phyloP scores from a whole-genome alignment of 768 basidiomycete genomes.

The Tricholoma saponaceum region DNA sequence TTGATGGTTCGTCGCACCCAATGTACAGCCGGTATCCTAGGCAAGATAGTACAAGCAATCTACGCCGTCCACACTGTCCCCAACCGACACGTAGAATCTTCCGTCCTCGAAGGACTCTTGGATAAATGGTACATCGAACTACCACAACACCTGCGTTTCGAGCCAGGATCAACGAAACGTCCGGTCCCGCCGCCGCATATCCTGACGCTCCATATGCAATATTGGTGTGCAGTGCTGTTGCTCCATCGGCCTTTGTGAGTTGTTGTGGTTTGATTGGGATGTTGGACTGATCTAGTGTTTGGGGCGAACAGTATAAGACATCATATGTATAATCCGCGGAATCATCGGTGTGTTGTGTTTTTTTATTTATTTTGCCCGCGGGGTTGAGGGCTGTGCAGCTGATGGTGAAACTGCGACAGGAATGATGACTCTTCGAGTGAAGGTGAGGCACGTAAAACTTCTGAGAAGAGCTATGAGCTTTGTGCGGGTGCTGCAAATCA shows the following conservation, averaged over 20 bases:
- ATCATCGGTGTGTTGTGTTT: slow-evolving; percentile 32
- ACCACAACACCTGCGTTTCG: slow-evolving; percentile 63
- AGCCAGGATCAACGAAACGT: slow-evolving; percentile 42
- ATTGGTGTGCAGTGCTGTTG: slow-evolving; percentile 75
- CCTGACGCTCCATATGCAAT: slow-evolving; percentile 79
- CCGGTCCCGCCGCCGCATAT: slow-evolving; percentile 56
- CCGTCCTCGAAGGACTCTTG: slow-evolving; percentile 54
- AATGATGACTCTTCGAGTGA: slow-evolving; percentile 35
- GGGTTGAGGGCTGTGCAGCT: neutral
- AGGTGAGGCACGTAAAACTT: slow-evolving; percentile 45
- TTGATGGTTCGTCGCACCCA: slow-evolving; percentile 8
- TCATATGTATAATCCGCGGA: slow-evolving; percentile 24
- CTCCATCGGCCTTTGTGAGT: slow-evolving; percentile 79
- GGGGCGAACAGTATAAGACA: slow-evolving; percentile 35
- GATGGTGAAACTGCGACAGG: neutral
- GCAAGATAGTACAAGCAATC: slow-evolving; percentile 64
- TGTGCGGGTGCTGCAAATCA: slow-evolving; percentile 78
- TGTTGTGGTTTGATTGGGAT: neutral
- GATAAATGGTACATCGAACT: slow-evolving; percentile 77
- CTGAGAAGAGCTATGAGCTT: slow-evolving; percentile 66
- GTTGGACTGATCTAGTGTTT: slow-evolving; percentile 7
- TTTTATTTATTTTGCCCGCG: neutral
- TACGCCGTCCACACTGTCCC: slow-evolving; percentile 59
- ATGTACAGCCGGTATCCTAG: slow-evolving; percentile 62
- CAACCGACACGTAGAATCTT: slow-evolving; percentile 55